Evolutionary conservation across 495 filamentous ascomycete species (phyloP), one percentile per base, ranked within the genome.

Genomic region (Elasticomyces elasticus): DNA sequence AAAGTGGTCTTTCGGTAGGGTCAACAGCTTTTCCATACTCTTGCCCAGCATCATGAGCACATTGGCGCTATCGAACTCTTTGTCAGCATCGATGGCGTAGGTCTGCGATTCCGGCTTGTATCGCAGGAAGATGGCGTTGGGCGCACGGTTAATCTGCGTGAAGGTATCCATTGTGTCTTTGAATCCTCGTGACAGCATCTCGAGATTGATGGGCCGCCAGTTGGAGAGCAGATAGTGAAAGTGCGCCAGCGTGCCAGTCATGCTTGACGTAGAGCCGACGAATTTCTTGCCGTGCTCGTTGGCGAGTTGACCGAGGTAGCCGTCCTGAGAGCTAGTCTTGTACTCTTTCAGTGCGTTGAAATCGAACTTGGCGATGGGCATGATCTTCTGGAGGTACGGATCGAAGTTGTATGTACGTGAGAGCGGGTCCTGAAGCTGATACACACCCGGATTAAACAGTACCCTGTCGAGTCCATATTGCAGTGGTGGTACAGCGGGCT

Each of bases 41-140:
- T 89, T 88, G 6, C 92, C 92, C 6, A 99, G 77, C 72, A 89
- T 86, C 66, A 82, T 89, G 25, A 97, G 74, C 35, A 99, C 79
- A 54, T 87, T 97, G 23, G 85, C 84, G 7, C 69, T 76, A 57
- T 95, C 92, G 62, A 79, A 94, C 66, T 95, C 80, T 71, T 97
- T 99, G 68, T 97, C 92, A 0, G 89, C 86, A 69, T 99, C 92
- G 56, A 99, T 94, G n/a, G 94, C 91, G 66, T 97, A 96, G 0
- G 77, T 74, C 2, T 87, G 89, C 66, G 91, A 77, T 9, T 53
- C 28, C 61, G 51, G 20, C 61, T 85, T 89, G 69, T 81, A 89
- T 40, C 86, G 81, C 23, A 97, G 70, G 62, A 97, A 94, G 60
- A 90, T 81, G 15, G 89, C 87, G 13, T 80, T 75, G 0, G 92